A percentile compares a stretch with the other conserved stretches of the same genome.
phyloP scores from a whole-genome alignment of 2,329 filamentous ascomycete species.

The Neofusicoccum umdonicola region DNA sequence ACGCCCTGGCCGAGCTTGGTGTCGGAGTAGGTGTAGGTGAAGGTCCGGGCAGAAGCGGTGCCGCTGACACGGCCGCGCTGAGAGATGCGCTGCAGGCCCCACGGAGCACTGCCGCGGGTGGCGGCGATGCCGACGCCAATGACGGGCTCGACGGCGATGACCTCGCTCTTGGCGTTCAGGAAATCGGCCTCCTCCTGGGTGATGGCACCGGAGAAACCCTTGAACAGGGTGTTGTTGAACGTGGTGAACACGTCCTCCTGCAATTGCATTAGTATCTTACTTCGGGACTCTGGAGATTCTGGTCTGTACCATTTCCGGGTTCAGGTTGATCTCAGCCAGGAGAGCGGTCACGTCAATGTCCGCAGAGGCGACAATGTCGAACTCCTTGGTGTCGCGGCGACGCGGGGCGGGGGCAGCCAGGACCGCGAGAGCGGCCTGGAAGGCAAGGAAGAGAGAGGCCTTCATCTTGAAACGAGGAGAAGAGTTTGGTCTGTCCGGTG shows the following conservation, averaged over 20 bases:
- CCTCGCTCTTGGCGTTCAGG: background rate
- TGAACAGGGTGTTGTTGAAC: conserved; percentile 17
- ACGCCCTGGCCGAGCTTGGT: conserved; percentile 24
- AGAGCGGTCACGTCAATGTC: background rate
- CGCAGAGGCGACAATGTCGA: background rate
- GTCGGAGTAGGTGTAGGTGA: conserved; percentile 15
- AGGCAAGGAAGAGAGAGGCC: background rate
- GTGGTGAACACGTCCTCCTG: background rate
- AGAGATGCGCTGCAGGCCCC: conserved; percentile 32
- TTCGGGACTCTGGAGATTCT: too few relatives aligned
- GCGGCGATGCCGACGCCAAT: background rate
- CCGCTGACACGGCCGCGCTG: conserved; percentile 1
- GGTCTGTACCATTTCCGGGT: background rate
- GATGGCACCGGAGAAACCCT: conserved; percentile 5
- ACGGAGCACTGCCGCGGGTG: conserved; percentile 21
- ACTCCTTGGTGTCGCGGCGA: conserved; percentile 3
- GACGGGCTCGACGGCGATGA: background rate
- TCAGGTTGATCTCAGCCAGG: background rate
- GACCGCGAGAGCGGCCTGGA: background rate
- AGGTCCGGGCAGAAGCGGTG: background rate
- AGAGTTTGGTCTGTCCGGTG: background rate
- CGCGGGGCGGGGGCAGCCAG: conserved; percentile 1
- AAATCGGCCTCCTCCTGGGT: background rate
- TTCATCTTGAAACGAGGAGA: background rate
- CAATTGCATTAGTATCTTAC: too few relatives aligned